Evolutionary conservation across 352 stramenopile genomes (phyloP).

Genomic region (Paralagenidium karlingii): DNA sequence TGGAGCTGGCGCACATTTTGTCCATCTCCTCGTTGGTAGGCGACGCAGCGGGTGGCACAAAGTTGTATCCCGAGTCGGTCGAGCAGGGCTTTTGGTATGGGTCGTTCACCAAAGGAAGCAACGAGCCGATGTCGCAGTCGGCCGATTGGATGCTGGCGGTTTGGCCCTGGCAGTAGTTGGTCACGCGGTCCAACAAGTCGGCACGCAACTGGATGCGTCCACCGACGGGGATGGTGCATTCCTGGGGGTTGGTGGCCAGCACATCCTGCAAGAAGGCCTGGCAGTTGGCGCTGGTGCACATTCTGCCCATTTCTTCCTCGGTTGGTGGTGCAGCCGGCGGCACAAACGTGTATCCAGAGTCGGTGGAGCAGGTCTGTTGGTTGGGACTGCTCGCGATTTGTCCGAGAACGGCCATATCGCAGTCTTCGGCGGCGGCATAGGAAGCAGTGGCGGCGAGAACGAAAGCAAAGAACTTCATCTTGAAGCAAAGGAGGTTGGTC

Average conservation of each 20-base stretch:
- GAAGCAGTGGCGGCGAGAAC: slow-evolving; percentile 5
- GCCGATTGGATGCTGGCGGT: too few species aligned
- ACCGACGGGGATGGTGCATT: slow-evolving; percentile 17
- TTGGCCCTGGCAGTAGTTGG: too few species aligned
- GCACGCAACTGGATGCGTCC: slow-evolving; percentile 12
- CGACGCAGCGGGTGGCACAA: slow-evolving; percentile 11
- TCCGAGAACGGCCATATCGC: slow-evolving; percentile 10
- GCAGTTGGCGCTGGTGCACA: slow-evolving; percentile 12
- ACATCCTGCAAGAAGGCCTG: slow-evolving; percentile 8
- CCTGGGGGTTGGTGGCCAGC: slow-evolving; percentile 6
- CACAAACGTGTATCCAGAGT: slow-evolving; percentile 17
- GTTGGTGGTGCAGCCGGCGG: slow-evolving; percentile 10
- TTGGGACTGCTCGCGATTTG: slow-evolving; percentile 5
- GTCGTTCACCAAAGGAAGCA: slow-evolving; percentile 15
- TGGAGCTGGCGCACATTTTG: slow-evolving; percentile 10
- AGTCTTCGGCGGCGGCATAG: slow-evolving; percentile 7
- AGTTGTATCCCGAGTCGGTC: slow-evolving; percentile 14
- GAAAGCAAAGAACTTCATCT: slow-evolving; percentile 14
- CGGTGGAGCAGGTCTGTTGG: slow-evolving; percentile 9
- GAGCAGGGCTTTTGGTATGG: slow-evolving; percentile 12
- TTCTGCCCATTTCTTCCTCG: slow-evolving; percentile 5
- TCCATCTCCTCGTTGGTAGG: slow-evolving; percentile 7
- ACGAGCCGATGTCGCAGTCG: too few species aligned
- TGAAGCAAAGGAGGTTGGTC: background rate
- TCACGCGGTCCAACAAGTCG: slow-evolving; percentile 14